phyloP scores from a whole-genome alignment of 2,329 filamentous ascomycete genomes.

The Anthostomella pinea region DNA sequence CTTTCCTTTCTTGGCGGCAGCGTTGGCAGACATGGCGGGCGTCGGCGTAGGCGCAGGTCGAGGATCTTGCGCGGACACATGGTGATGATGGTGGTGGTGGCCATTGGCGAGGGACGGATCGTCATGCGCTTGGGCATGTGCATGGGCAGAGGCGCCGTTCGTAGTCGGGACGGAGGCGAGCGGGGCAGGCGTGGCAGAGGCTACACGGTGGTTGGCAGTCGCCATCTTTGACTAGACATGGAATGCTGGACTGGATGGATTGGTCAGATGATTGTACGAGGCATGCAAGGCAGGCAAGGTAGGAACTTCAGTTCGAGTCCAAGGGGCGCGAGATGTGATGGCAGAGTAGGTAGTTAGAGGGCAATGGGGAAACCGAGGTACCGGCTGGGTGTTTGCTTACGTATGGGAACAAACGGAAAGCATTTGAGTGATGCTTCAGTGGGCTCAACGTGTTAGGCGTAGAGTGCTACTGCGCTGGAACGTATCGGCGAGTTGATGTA shows the following conservation, averaged over 20 bases:
- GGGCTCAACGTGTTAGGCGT: no score
- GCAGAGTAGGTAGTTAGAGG: no score
- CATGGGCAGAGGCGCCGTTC: conserved; percentile 32
- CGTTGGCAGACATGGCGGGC: conserved; percentile 45
- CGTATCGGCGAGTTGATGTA: no score
- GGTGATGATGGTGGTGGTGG: conserved; percentile 38
- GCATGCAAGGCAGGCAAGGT: neutral
- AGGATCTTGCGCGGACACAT: conserved; percentile 39
- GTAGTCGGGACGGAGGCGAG: conserved; percentile 30
- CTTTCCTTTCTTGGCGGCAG: conserved; percentile 72
- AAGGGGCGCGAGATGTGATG: no score
- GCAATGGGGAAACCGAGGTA: no score
- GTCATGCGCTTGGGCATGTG: conserved; percentile 36
- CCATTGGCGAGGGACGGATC: conserved; percentile 34
- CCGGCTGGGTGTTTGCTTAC: no score
- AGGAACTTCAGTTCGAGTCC: no score
- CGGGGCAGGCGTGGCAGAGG: conserved; percentile 31
- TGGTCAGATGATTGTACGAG: conserved; percentile 6
- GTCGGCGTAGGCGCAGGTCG: conserved; percentile 43
- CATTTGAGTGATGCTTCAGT: no score
- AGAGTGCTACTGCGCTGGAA: no score
- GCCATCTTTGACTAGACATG: conserved; percentile 33
- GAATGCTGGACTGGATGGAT: conserved; percentile 8
- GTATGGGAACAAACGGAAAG: conserved; percentile 10
- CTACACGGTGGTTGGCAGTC: conserved; percentile 33